Evolutionary conservation across 306 rosid genomes (phyloP), one percentile per base, ranked within the genome.

Genomic region (Bauhinia variegata): DNA sequence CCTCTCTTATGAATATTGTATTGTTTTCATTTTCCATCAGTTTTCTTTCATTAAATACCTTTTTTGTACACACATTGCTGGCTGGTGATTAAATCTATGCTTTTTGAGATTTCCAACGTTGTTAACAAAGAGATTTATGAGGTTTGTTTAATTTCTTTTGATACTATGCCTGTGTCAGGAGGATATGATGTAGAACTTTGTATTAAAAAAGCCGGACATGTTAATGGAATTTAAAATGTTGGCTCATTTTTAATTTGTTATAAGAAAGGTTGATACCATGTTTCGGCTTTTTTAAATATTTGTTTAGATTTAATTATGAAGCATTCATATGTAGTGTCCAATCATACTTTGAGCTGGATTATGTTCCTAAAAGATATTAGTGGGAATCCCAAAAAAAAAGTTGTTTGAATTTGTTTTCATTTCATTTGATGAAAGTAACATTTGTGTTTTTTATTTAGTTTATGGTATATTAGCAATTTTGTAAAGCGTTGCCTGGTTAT

Each of bases 1-100:
- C 51, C 68, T 6, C 5, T 65, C 53, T 71, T 68, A n/a, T 54
- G 70, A 65, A 58, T 70, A 53, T 14, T 57, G 60, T 73, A 69
- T 69, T 76, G 9, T 68, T 64, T 65, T 47, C 18, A n/a, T 60
- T 58, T 32, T 6, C 36, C 11, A 54, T 30, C 33, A 47, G 7
- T 23, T 54, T 66, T 60, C 50, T 38, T 63, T 62, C 58, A 49
- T 67, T 71, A 69, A 71, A 54, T 16, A 47, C 1, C 1, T 36
- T 28, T 39, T 65, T 65, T 65, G 79, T 64, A 54, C 46, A 10
- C 41, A 16, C 19, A 14, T 76, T 61, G 18, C 42, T 46, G 6
- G n/a, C 38, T 37, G 19, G 11, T 34, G 10, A 4, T 59, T 42
- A 42, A 0, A 54, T 12, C 39, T 36, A 36, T 36, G 41, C 41